Conservation (phyloP, 192 early-diverging fungal species). For the Physocladia obscura region DNA sequence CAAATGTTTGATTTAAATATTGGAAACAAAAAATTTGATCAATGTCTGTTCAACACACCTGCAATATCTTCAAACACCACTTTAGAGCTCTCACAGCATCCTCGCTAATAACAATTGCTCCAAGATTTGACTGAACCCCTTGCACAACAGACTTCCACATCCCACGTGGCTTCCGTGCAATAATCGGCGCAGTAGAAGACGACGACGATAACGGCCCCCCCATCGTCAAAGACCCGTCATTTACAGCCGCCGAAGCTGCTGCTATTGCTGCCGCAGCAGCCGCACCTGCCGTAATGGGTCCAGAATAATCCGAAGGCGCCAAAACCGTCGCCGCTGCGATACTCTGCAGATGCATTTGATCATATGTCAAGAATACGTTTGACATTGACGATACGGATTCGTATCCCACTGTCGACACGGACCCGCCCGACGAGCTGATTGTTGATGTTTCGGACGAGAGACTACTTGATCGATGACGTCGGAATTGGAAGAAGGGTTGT, state of each 20-base stretch:
- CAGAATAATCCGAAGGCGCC: no score
- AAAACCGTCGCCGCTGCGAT: no score
- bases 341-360: no score
- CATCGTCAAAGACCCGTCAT: neutral
- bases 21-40: neutral
- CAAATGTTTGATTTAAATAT: neutral
- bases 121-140: constrained; percentile 54
- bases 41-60: constrained; percentile 34
- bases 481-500: neutral
- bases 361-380: neutral
- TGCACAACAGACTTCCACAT: constrained; percentile 67
- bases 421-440: constrained; percentile 11
- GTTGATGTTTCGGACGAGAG: constrained; percentile 1
- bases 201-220: neutral
- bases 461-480: constrained; percentile 17
- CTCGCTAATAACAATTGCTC: constrained; percentile 79
- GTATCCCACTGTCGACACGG: constrained; percentile 10
- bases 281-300: neutral
- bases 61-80: constrained; percentile 77
- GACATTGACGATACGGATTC: neutral
- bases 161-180: constrained; percentile 43
- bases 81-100: constrained; percentile 83
- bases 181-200: constrained; percentile 39
- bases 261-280: neutral
- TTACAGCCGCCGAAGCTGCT: neutral